phyloP scores from a whole-genome alignment of 2,329 filamentous ascomycete genomes.

The Sclerotiophoma versabilis region DNA sequence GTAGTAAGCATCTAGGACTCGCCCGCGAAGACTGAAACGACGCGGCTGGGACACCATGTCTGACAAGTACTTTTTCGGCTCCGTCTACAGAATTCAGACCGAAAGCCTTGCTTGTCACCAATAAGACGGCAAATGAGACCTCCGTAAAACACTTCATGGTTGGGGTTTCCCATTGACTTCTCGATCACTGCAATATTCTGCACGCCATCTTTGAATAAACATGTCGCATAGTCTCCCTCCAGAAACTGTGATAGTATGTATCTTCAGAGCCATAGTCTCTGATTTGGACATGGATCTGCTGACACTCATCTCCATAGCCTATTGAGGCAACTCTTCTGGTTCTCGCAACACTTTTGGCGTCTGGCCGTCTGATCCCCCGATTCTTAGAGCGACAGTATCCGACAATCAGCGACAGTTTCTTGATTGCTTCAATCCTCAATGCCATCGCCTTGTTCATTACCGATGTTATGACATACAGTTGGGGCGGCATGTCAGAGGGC shows the following conservation, averaged over 20 bases:
- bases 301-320: constrained; percentile 12
- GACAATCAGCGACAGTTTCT: constrained; percentile 25
- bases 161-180: too few species aligned
- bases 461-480: constrained; percentile 29
- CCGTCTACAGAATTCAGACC: too few species aligned
- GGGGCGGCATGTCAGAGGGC: constrained; percentile 29
- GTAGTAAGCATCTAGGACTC: neutral
- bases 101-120: neutral
- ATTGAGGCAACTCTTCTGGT: constrained; percentile 21
- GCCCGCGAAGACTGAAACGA: neutral
- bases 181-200: neutral
- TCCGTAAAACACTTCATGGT: neutral
- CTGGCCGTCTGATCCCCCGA: constrained; percentile 26
- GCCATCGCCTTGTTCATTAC: constrained; percentile 27
- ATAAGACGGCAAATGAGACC: neutral
- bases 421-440: constrained; percentile 27
- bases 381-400: constrained; percentile 21
- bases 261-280: neutral
- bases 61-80: neutral
- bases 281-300: neutral
- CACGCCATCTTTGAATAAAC: neutral
- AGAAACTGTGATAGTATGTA: constrained; percentile 21
- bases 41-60: neutral
- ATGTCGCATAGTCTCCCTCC: constrained; percentile 18
- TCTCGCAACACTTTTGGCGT: constrained; percentile 23